Base-by-base conservation (phyloP, 768 basidiomycete genomes). In the Mycena olivaceomarginata region DNA sequence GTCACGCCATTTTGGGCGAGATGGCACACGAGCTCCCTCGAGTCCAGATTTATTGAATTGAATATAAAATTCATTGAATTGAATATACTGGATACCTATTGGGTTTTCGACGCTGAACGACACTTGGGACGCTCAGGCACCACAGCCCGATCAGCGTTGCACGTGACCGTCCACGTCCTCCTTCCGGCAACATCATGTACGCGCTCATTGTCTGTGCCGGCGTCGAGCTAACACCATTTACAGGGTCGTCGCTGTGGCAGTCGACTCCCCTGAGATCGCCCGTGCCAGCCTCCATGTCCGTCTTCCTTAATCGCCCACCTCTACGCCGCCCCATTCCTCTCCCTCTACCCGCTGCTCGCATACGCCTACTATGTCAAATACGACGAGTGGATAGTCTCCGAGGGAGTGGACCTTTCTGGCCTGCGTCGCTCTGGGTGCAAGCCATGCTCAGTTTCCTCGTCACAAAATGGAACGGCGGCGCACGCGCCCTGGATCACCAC, bases 331-430 rank as follows among this genome's bases (percentile, higher is more conserved):
- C 96, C 96, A 0, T 96, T 96, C 81, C 89, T 97, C n/a, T 91
- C 90, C 1, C 87, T 97, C 65, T 97, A 97, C 77, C 96, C 96
- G 0, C 83, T 97, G 41, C 90, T 96, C 41, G 95, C 95, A 37
- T 98, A 98, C 84, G 94, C 97, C 25, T 99, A 99, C 89, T 96
- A 94, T 81, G 85, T 97, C 85, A 94, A 91, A 85, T 98, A 99
- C 85, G 96, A 98, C 81, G 87, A 93, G 77, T 98, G 96, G 95
- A 88, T 99, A 70, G 91, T 94, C 82, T 96, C 95, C 73, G 97
- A 98, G 86, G 86, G 98, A 99, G 84, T 99, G 98, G 98, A 98
- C 98, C 0, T 99, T 99, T 83, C 91, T 99, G 25, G 96, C 95
- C 48, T 97, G 95, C 79, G 94, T 98, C 16, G 86, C 93, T 4